Evolutionary conservation across 805 yeast species (phyloP).

Genomic region (Sugiyamaella qingdaonensis): DNA sequence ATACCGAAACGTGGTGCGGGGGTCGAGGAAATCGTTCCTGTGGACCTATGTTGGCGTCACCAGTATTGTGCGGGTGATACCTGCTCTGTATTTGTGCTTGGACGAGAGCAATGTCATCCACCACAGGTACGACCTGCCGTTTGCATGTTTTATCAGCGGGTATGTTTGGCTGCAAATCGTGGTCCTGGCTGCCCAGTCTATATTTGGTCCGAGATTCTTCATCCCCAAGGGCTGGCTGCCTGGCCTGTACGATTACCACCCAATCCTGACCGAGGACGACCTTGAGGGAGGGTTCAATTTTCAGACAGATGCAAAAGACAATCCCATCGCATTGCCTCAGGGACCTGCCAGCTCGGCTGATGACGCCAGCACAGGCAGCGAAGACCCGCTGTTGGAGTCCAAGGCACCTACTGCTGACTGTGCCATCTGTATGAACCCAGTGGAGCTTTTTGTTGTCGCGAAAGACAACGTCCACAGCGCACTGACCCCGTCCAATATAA

Average conservation of each 20-base stretch:
- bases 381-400: constrained; percentile 29
- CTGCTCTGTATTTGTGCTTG: constrained; percentile 59
- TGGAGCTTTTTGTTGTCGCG: constrained; percentile 43
- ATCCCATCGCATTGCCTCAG: constrained; percentile 3
- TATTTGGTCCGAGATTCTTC: constrained; percentile 79
- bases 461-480: constrained; percentile 20
- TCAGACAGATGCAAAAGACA: constrained; percentile 6
- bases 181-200: constrained; percentile 57
- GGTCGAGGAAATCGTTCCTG: constrained; percentile 58
- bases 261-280: constrained; percentile 53
- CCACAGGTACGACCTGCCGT: constrained; percentile 57
- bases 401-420: constrained; percentile 55
- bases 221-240: constrained; percentile 70
- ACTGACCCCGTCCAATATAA: constrained; percentile 27
- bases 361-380: background rate
- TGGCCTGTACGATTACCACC: constrained; percentile 82
- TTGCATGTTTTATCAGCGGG: constrained; percentile 42
- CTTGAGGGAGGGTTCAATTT: constrained; percentile 47
- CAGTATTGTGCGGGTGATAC: constrained; percentile 56
- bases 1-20: constrained; percentile 67
- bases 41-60: constrained; percentile 78
- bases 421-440: constrained; percentile 82
- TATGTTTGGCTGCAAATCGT: constrained; percentile 64
- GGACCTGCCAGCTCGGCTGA: background rate
- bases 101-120: constrained; percentile 56